Base-by-base conservation (phyloP, 495 filamentous ascomycete species). In the Apiosordaria backusii region DNA sequence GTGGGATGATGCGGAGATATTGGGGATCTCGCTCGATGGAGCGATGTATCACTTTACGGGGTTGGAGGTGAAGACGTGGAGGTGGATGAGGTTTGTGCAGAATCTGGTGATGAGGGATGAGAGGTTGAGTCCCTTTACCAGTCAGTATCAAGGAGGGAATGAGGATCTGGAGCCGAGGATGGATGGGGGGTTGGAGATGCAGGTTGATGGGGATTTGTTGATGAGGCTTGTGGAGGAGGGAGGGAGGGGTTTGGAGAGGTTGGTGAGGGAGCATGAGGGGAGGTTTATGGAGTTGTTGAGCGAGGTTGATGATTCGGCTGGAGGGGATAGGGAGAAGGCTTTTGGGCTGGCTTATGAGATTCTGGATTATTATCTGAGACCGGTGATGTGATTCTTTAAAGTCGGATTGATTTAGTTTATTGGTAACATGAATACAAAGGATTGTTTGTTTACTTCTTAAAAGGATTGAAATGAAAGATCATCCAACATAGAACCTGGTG, bases 151-250 rank as follows among this genome's bases (percentile, higher is more conserved):
- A 13, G 35, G 71, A 68, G 10, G 61, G 60, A 15, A 22, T 5
- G n/a, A 3, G 23, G 67, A 74, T 10, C 64, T 67, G 0, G 77
- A 80, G 60, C 76, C 77, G 16, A 55, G 23, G 26, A 7, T 62
- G n/a, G 68, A 66, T 21, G 70, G 65, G 4, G 79, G 73, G 52
- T 66, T 72, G 23, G 78, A 80, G 53, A 86, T 84, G 82, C 88
- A 91, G 25, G 77, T 93, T 7, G 84, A 93, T 67, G 89, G 90
- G 0, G 88, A 91, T 67, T 81, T 91, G 19, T 74, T 93, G 52
- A 74, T 73, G 61, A 79, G 83, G 22, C 80, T 78, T 67, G 71
- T 91, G 4, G 75, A 87, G n/a, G 72, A 74, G 63, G 75, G 75
- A 57, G 79, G 73, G 63, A 75, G 75, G 57, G 79, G 77, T 0